Evolutionary conservation across 2,329 filamentous ascomycete species (phyloP).

Genomic region (Madurella fahalii): DNA sequence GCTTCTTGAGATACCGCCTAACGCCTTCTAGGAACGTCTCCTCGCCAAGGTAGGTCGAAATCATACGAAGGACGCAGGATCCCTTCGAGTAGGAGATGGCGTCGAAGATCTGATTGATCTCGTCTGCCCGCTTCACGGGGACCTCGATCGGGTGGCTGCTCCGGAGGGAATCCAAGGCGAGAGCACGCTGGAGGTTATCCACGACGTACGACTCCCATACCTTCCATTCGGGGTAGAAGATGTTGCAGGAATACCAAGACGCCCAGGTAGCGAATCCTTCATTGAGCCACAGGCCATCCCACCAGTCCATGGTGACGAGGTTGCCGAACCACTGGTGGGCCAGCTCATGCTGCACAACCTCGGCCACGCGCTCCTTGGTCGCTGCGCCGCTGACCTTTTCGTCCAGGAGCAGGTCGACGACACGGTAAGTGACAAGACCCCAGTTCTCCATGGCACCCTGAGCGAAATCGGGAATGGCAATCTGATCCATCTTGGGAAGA

Average conservation of each 20-base stretch:
- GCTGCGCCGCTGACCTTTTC: slow-evolving; percentile 87
- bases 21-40: slow-evolving; percentile 91
- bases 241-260: slow-evolving; percentile 86
- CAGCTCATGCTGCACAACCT: slow-evolving; percentile 94
- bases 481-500: slow-evolving; percentile 92
- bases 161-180: slow-evolving; percentile 82
- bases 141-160: slow-evolving; percentile 97
- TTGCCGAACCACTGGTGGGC: slow-evolving; percentile 94
- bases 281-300: slow-evolving; percentile 88
- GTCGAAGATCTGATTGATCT: slow-evolving; percentile 98
- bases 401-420: slow-evolving; percentile 85
- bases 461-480: slow-evolving; percentile 92
- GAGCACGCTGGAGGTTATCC: slow-evolving; percentile 82
- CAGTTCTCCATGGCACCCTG: slow-evolving; percentile 98
- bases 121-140: slow-evolving; percentile 88
- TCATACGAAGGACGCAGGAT: slow-evolving; percentile 93
- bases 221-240: slow-evolving; percentile 97
- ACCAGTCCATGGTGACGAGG: slow-evolving; percentile 90
- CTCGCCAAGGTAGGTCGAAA: slow-evolving; percentile 91
- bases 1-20: slow-evolving; percentile 86
- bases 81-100: slow-evolving; percentile 97
- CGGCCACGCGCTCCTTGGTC: slow-evolving; percentile 87
- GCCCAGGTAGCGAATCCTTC: slow-evolving; percentile 88
- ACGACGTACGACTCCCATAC: slow-evolving; percentile 95
- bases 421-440: slow-evolving; percentile 91